Conservation (phyloP, 768 basidiomycete genomes). For the Rhodotorula kratochvilovae region DNA sequence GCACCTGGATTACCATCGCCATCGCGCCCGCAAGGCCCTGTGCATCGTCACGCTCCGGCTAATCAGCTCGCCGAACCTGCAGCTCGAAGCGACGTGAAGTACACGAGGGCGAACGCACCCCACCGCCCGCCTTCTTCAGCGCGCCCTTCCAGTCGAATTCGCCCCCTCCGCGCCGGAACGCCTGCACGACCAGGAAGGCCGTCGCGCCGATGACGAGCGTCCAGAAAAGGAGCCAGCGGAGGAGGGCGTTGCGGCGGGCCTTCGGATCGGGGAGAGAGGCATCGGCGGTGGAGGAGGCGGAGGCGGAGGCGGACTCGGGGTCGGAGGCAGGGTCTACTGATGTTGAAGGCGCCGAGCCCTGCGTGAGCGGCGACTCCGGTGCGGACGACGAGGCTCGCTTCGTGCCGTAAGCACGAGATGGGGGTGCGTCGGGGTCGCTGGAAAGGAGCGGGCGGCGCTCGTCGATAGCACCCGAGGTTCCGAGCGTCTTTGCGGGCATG, state of each 20-base stretch:
- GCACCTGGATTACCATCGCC: slow-evolving; percentile 93
- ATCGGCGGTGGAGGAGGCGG: not conserved
- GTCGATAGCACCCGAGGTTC: too few relatives aligned
- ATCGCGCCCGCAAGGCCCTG: slow-evolving; percentile 31
- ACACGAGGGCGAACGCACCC: slow-evolving; percentile 68
- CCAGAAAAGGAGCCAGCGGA: slow-evolving; percentile 37
- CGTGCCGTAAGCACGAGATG: not conserved
- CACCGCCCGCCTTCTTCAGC: slow-evolving; percentile 76
- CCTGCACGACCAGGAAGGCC: slow-evolving; percentile 32
- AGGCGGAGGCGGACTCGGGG: not conserved
- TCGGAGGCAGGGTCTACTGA: not conserved
- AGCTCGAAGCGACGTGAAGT: too few relatives aligned
- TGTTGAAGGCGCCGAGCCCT: not conserved
- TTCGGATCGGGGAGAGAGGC: not conserved
- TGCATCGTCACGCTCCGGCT: too few relatives aligned
- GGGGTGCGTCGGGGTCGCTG: not conserved
- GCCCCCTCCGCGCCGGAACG: slow-evolving; percentile 36
- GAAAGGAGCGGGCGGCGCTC: not conserved
- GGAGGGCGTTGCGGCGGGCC: slow-evolving; percentile 7
- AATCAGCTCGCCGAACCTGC: too few relatives aligned
- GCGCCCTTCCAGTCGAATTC: slow-evolving; percentile 78
- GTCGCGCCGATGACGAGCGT: slow-evolving; percentile 8
- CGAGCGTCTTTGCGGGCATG: not conserved
- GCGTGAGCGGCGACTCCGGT: not conserved
- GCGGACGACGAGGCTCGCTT: too few relatives aligned